Conservation (phyloP, 345 rosid genomes). For the Gossypium bickii region DNA sequence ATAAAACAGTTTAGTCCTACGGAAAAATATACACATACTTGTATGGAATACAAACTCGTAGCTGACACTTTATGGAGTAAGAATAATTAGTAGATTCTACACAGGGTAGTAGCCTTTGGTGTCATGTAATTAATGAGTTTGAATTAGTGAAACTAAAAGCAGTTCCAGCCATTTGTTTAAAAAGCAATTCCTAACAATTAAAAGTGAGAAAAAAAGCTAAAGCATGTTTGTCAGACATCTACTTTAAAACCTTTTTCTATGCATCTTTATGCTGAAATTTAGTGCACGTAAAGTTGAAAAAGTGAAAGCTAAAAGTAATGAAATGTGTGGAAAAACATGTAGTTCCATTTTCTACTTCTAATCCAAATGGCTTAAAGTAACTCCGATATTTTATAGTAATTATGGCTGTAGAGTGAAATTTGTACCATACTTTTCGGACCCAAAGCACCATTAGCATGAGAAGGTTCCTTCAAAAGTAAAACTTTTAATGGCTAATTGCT, state of each 20-base stretch:
- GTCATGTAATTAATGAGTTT: not conserved
- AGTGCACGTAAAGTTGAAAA: not conserved
- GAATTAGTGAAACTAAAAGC: not conserved
- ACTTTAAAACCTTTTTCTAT: not conserved
- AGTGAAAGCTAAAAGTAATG: not conserved
- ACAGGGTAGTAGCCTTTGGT: not conserved
- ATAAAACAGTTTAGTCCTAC: slow-evolving; percentile 17
- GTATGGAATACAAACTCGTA: not conserved
- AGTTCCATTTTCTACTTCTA: not conserved
- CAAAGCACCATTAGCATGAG: not conserved
- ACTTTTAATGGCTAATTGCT: not conserved
- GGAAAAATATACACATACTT: not conserved
- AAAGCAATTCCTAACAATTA: not conserved
- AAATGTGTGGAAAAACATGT: not conserved
- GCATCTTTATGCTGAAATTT: not conserved
- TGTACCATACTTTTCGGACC: not conserved
- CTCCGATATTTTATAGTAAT: not conserved
- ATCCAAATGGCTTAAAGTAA: not conserved
- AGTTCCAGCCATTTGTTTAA: not conserved
- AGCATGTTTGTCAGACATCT: not conserved
- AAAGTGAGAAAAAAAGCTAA: not conserved
- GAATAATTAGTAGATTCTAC: not conserved
- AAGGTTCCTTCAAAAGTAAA: not conserved
- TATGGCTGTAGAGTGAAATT: not conserved
- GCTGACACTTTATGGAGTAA: not conserved